Evolutionary conservation across 768 basidiomycete species (phyloP).

Genomic region (Auriscalpium orientale): DNA sequence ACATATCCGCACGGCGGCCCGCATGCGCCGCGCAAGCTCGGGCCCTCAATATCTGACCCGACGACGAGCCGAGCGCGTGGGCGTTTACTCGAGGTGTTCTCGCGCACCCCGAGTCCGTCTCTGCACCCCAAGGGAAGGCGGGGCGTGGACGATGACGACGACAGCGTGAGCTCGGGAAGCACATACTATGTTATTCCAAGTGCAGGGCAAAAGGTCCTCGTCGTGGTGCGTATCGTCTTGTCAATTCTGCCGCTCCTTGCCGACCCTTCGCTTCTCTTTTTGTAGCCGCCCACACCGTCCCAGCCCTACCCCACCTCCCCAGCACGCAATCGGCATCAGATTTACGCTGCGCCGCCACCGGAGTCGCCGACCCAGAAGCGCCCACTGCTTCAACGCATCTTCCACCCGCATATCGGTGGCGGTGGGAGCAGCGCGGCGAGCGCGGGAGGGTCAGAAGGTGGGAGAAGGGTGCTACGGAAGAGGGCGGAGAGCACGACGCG

Average conservation of each 20-base stretch:
- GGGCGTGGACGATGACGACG: constrained; percentile 24
- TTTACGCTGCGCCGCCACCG: not conserved
- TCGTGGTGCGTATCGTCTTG: constrained; percentile 51
- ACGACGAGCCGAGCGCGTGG: constrained; percentile 10
- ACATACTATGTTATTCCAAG: constrained; percentile 71
- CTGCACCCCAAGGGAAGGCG: not conserved
- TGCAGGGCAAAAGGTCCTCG: constrained; percentile 67
- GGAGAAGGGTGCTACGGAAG: not conserved
- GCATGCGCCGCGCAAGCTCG: constrained; percentile 4
- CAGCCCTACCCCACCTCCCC: constrained; percentile 9
- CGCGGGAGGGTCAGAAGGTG: not conserved
- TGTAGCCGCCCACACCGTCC: constrained; percentile 6
- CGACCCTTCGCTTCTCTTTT: not conserved
- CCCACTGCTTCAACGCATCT: constrained; percentile 12
- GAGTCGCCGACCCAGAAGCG: constrained; percentile 6
- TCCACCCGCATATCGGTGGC: constrained; percentile 10
- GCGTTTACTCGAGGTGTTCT: constrained; percentile 9
- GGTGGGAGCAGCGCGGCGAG: not conserved
- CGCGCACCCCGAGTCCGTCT: constrained; percentile 11
- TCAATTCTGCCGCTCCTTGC: not conserved
- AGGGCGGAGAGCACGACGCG: not conserved
- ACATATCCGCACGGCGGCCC: not conserved
- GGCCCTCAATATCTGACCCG: constrained; percentile 14
- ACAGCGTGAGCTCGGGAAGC: constrained; percentile 52
- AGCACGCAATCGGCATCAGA: not conserved